Evolutionary conservation across 331 rosid species (phyloP), one percentile per base, ranked within the genome.

Genomic region (Arachis monticola): DNA sequence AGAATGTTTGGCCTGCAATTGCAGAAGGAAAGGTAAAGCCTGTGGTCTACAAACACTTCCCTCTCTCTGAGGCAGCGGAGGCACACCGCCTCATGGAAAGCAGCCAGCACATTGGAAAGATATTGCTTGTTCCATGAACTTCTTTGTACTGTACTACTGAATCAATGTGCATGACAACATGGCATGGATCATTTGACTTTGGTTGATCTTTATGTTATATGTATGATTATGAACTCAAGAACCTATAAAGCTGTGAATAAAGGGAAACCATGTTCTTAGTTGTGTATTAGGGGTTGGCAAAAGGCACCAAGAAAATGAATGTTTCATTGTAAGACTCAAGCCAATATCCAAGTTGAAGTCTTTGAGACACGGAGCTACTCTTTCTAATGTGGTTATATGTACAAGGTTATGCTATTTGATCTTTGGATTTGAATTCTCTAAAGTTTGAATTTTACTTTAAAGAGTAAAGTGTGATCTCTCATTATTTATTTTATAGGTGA

Each of bases 1-100:
- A 88, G 85, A 90, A 88, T 73, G 97, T 94, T 57, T 91, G 97
- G 97, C 96, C 99, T 40, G 99, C 99, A 72, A 85, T 91, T 68
- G 90, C 67, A 14, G 92, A 73, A 10, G 98, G 97, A 64, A 90
- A 74, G 86, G 95, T 94, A 80, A 94, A 85, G 80, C 90, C 94
- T 64, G 91, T 91, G 64, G 64, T 93, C 56, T 87, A 74, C 84
- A 87, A 87, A 71, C 69, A 60, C 66, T 89, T 86, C 67, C 97
- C 92, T 10, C 50, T 94, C 60, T 74, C 90, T 8, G 96, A 83
- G 40, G 99, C 96, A 0, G 89, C 89, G 3, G 95, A 92, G 77
- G 97, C 88, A 72, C 99, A 94, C 76, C 66, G 10, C 69, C 84
- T 88, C 22, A 82, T 94, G 88, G 99, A 94, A 61, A 88, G 83